Evolutionary conservation across 1,284 basidiomycete species (phyloP).

Genomic region (Fomitopsis schrenkii): DNA sequence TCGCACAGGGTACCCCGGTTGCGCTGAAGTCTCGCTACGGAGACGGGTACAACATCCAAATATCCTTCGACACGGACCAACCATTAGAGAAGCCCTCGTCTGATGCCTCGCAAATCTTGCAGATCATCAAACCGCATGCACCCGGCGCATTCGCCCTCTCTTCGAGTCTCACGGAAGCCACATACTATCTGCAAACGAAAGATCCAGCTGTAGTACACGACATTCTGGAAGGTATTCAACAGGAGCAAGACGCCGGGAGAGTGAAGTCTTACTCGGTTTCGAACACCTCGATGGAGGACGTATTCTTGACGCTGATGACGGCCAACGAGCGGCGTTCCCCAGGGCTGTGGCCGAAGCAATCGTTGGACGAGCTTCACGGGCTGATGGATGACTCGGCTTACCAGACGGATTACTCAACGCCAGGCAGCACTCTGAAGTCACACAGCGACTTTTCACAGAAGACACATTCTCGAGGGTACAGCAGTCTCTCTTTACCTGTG

Average conservation of each 20-base stretch:
- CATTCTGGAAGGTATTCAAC: constrained; percentile 55
- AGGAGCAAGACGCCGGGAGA: constrained; percentile 31
- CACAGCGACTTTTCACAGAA: background rate
- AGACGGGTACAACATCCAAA: constrained; percentile 64
- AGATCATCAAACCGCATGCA: constrained; percentile 39
- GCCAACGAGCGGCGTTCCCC: constrained; percentile 28
- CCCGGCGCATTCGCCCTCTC: constrained; percentile 40
- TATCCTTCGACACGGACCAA: constrained; percentile 35
- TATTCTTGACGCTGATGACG: constrained; percentile 72
- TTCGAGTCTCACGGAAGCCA: constrained; percentile 35
- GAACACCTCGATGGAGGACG: constrained; percentile 75
- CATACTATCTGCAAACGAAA: constrained; percentile 56
- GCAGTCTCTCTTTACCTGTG: constrained; percentile 3
- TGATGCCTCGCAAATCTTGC: constrained; percentile 34
- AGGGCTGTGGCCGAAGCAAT: constrained; percentile 10
- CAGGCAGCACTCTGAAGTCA: constrained; percentile 11
- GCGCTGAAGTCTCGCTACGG: constrained; percentile 58
- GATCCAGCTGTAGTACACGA: constrained; percentile 48
- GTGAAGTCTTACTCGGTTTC: constrained; percentile 61
- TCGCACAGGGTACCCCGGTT: constrained; percentile 72
- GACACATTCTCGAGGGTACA: background rate
- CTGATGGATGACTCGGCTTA: background rate
- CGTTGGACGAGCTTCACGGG: background rate
- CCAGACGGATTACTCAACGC: constrained; percentile 10
- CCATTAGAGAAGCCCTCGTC: constrained; percentile 22